phyloP scores from a whole-genome alignment of 2,329 filamentous ascomycete genomes.

The Fusarium pilosicola region DNA sequence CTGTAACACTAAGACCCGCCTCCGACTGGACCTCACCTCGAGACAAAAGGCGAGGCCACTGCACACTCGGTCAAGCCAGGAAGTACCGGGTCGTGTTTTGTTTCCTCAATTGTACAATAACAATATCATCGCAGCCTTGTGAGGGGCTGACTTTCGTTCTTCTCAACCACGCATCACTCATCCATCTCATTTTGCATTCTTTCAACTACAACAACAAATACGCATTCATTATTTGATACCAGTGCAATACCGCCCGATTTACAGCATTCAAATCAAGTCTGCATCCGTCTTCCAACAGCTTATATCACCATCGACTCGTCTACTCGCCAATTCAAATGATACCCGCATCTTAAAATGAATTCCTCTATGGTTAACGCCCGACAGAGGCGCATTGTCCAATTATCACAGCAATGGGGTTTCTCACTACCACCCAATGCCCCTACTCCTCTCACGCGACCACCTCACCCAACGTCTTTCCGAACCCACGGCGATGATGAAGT shows the following conservation, averaged over 20 bases:
- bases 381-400: conserved; percentile 59
- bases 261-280: not conserved
- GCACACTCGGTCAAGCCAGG: conserved; percentile 3
- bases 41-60: conserved; percentile 25
- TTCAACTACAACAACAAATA: not conserved
- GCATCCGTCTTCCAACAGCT: not conserved
- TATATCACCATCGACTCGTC: not conserved
- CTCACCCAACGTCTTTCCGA: conserved; percentile 55
- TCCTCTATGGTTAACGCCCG: conserved; percentile 50
- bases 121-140: conserved; percentile 21
- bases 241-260: not conserved
- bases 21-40: conserved; percentile 11
- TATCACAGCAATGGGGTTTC: conserved; percentile 63
- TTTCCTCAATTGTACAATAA: not conserved
- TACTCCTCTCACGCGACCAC: conserved; percentile 54
- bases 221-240: conserved; percentile 1
- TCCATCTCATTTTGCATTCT: conserved; percentile 4
- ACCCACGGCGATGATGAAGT: conserved; percentile 60
- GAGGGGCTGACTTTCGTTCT: conserved; percentile 3
- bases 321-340: conserved; percentile 19
- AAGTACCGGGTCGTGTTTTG: conserved; percentile 4
- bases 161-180: conserved; percentile 6
- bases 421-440: conserved; percentile 51
- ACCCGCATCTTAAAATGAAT: conserved; percentile 42
- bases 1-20: conserved; percentile 23